phyloP scores from a whole-genome alignment of 2,329 filamentous ascomycete species.

The Colletotrichum australisinense region DNA sequence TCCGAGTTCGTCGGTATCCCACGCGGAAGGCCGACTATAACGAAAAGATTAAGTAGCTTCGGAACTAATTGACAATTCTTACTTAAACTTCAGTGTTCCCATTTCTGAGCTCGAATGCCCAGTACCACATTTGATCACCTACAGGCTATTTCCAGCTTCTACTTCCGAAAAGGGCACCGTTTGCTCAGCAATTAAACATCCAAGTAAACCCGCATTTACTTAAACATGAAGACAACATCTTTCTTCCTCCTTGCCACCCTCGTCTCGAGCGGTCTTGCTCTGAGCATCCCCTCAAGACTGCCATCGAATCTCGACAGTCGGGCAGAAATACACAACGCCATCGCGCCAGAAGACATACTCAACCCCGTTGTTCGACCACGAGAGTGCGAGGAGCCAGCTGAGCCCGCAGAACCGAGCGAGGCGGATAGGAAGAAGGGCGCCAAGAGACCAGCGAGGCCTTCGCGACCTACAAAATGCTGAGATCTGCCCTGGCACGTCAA shows the following conservation, averaged over 20 bases:
- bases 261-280: neutral
- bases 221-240: neutral
- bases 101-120: too few species aligned
- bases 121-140: too few species aligned
- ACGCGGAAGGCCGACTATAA: too few species aligned
- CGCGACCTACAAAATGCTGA: neutral
- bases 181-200: too few species aligned
- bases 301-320: neutral
- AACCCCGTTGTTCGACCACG: neutral
- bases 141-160: too few species aligned
- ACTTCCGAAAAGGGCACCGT: too few species aligned
- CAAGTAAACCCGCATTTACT: neutral
- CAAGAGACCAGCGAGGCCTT: neutral
- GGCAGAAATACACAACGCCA: neutral
- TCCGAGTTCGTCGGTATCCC: neutral
- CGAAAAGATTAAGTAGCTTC: too few species aligned
- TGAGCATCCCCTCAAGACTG: neutral
- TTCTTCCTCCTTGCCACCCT: neutral
- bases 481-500: too few species aligned
- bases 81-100: too few species aligned
- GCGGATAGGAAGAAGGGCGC: slow-evolving; percentile 13
- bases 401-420: slow-evolving; percentile 17
- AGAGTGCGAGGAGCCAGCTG: slow-evolving; percentile 20
- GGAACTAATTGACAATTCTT: too few species aligned
- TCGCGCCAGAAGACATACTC: neutral